Base-by-base conservation (phyloP, 2,329 filamentous ascomycete genomes). In the Dactylonectria macrodidyma region DNA sequence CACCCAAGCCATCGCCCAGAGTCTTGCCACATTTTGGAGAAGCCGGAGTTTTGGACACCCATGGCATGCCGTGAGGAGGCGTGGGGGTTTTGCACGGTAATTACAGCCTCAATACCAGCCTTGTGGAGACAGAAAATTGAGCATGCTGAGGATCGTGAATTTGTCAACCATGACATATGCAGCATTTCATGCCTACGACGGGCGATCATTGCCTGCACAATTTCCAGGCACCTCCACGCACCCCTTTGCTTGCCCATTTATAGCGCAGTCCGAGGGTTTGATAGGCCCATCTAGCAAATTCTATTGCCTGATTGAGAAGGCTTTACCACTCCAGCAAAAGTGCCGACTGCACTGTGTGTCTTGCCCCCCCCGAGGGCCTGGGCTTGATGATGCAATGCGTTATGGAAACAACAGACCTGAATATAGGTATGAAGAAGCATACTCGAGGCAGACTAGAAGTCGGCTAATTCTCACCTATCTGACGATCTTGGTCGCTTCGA, bases 81-180 rank as follows among this genome's bases (percentile, higher is more conserved):
- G 48, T 47, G 60, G 52, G 51, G 38, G 52, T 54, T 30, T 14
- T n/a, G 36, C 52, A 30, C 36, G 24, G 54, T 24, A 47, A 9
- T 48, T 38, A 14, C 3, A 52, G 47, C 36, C 9, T 6, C 33
- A 26, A 51, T 63, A 22, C 47, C 10, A 19, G n/a, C 34, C 9
- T 19, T 19, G 47, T 59, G 47, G 33, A 19, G 30, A 59, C 48
- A 51, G 44, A 34, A 26, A 59, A 46, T 34, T 24, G 38, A 30
- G 14, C 26, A 19, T n/a, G 26, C 26, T 7, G 44, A 7, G 6
- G 16, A 24, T n/a, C 46, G 22, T 16, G 5, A 22, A 62, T 62
- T 57, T 62, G 52, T 66, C 52, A 66, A 48, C 12, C n/a, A 62
- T 62, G 59, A 62, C 64, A 62, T 34, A 54, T 52, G 30, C 46